phyloP scores from a whole-genome alignment of 768 basidiomycete genomes.

The Collybia sordida region DNA sequence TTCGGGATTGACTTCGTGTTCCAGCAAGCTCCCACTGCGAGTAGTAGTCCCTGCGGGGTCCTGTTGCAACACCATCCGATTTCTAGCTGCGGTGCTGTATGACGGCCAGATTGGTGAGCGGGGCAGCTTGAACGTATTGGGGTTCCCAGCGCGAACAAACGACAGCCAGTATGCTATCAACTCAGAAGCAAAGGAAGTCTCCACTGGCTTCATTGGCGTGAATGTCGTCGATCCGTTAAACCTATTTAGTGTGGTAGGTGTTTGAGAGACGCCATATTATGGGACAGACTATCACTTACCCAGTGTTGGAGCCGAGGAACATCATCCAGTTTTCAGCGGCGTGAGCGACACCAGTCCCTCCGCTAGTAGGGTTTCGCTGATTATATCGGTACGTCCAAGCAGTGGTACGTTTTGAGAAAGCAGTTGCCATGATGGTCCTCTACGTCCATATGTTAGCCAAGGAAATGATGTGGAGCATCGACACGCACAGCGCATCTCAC shows the following conservation, averaged over 20 bases:
- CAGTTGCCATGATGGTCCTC: conserved; percentile 46
- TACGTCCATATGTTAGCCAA: conserved; percentile 10
- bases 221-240: conserved; percentile 12
- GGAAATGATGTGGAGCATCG: background rate
- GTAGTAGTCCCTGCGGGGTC: conserved; percentile 19
- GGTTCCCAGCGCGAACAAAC: conserved; percentile 54
- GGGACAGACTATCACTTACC: conserved; percentile 32
- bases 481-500: conserved; percentile 53
- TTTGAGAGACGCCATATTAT: background rate
- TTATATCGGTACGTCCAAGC: conserved; percentile 63
- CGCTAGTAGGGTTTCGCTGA: conserved; percentile 46
- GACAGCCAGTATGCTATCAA: conserved; percentile 64
- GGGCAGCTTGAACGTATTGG: conserved; percentile 50
- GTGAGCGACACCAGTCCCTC: conserved; percentile 37
- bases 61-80: conserved; percentile 41
- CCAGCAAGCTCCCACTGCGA: conserved; percentile 34
- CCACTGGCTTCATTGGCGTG: conserved; percentile 8
- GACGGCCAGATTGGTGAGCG: conserved; percentile 47
- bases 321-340: conserved; percentile 71
- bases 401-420: conserved; percentile 31
- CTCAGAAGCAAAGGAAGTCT: conserved; percentile 51
- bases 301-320: conserved; percentile 60
- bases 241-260: conserved; percentile 4
- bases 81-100: conserved; percentile 25
- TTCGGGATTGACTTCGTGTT: conserved; percentile 25